These are phyloP conservation scores for Pleurotus cornucopiae DNA, from an alignment of 768 basidiomycete genomes.

Conservation along the genomic window DNA sequence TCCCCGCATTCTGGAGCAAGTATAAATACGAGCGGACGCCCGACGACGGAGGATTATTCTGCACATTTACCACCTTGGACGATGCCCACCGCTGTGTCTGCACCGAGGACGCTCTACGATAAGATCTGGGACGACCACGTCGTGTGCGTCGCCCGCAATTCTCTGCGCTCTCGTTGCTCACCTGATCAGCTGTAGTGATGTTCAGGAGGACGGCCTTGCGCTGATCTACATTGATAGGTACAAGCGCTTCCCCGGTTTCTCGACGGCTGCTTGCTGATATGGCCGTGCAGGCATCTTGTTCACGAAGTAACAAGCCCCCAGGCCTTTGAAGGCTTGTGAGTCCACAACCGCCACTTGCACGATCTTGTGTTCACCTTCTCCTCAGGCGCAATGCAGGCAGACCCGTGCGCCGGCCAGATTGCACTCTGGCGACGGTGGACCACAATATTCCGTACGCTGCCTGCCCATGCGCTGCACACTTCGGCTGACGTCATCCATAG, in stretches of 20 bases:
- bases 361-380: background rate
- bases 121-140: conserved; percentile 98
- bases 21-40: background rate
- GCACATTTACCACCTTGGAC: conserved; percentile 6
- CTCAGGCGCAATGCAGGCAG: conserved; percentile 68
- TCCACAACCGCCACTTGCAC: conserved; percentile 10
- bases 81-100: conserved; percentile 38
- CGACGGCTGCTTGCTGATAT: background rate
- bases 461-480: background rate
- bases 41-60: background rate
- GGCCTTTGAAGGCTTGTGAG: conserved; percentile 84
- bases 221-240: conserved; percentile 84
- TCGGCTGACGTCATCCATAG: conserved; percentile 29
- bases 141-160: conserved; percentile 49
- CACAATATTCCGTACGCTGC: conserved; percentile 78
- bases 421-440: conserved; percentile 85
- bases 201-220: conserved; percentile 71
- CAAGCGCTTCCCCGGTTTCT: conserved; percentile 10
- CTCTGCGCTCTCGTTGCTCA: conserved; percentile 11
- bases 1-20: background rate
- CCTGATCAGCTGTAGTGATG: conserved; percentile 40
- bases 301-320: conserved; percentile 95
- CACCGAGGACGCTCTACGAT: conserved; percentile 90
- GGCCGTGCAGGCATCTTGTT: conserved; percentile 48
- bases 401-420: conserved; percentile 79